Conservation (phyloP, 106 monocot species). For the Dioscorea alata region DNA sequence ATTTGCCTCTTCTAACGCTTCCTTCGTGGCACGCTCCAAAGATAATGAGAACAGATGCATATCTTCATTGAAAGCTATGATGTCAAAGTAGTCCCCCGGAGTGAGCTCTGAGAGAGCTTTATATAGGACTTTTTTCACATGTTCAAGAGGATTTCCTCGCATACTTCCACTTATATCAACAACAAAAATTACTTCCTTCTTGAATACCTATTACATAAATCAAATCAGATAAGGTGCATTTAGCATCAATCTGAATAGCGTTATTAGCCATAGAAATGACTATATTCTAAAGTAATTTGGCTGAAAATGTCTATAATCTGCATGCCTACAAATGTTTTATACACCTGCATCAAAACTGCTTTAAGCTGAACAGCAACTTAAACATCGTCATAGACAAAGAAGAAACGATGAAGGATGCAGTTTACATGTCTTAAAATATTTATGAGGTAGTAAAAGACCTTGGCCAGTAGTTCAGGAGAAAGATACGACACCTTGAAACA, state of each 20-base stretch:
- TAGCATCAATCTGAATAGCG: neutral
- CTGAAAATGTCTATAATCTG: no score
- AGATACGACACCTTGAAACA: no score
- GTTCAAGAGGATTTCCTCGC: constrained; percentile 77
- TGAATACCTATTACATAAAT: constrained; percentile 60
- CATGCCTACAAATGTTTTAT: no score
- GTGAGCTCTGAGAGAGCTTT: constrained; percentile 54
- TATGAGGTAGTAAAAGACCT: no score
- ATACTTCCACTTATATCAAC: constrained; percentile 95
- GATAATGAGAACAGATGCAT: constrained; percentile 67
- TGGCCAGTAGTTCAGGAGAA: no score
- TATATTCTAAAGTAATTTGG: no score
- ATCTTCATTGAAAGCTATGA: constrained; percentile 82
- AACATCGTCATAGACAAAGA: no score
- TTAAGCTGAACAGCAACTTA: no score
- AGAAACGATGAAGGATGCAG: no score
- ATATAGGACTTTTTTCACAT: constrained; percentile 53
- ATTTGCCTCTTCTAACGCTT: constrained; percentile 47
- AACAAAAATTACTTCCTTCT: constrained; percentile 72
- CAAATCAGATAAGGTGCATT: constrained; percentile 10
- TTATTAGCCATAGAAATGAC: no score
- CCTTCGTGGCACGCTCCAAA: constrained; percentile 47
- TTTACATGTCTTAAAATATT: no score
- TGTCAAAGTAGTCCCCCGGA: constrained; percentile 56
- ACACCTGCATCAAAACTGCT: no score